Evolutionary conservation across 208 protist genomes (phyloP).

Genomic region (Leishmania gerbilli): DNA sequence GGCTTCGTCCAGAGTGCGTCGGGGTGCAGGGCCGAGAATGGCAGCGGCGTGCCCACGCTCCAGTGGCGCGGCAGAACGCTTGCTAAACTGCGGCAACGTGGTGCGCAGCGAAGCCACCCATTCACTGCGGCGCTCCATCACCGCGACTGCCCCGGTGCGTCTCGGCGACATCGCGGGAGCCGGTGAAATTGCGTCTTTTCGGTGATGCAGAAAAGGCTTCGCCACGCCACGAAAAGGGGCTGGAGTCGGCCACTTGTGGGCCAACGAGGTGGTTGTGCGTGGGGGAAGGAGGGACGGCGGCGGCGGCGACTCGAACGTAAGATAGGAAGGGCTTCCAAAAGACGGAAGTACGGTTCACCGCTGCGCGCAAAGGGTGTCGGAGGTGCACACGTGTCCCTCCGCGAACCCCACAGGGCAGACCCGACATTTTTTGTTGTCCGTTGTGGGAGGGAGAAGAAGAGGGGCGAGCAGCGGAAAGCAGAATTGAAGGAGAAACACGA

Average conservation of each 20-base stretch:
- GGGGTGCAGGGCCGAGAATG: slow-evolving; percentile 9
- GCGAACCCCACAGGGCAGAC: neutral
- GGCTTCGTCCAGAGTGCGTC: slow-evolving; percentile 15
- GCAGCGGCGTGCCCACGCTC: slow-evolving; percentile 1
- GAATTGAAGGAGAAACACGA: neutral
- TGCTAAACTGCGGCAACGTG: slow-evolving; percentile 16
- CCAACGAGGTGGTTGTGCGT: neutral
- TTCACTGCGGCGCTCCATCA: slow-evolving; percentile 23
- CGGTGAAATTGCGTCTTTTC: neutral
- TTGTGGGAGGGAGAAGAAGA: neutral
- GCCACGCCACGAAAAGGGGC: neutral
- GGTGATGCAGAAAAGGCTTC: neutral
- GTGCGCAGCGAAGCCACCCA: slow-evolving; percentile 22
- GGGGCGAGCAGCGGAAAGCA: no score
- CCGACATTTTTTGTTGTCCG: neutral
- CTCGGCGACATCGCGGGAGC: neutral
- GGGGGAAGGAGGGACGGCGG: neutral
- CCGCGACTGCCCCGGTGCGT: neutral
- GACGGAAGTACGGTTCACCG: neutral
- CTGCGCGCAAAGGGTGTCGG: neutral
- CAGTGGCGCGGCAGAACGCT: slow-evolving; percentile 10
- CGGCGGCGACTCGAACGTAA: neutral
- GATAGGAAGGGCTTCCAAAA: neutral
- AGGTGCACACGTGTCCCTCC: neutral
- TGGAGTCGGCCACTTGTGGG: neutral